Percentiles rank a stretch among this genome's conserved stretches.
Conservation (phyloP, 2,329 filamentous ascomycete species). For the Alternaria infectoria region DNA sequence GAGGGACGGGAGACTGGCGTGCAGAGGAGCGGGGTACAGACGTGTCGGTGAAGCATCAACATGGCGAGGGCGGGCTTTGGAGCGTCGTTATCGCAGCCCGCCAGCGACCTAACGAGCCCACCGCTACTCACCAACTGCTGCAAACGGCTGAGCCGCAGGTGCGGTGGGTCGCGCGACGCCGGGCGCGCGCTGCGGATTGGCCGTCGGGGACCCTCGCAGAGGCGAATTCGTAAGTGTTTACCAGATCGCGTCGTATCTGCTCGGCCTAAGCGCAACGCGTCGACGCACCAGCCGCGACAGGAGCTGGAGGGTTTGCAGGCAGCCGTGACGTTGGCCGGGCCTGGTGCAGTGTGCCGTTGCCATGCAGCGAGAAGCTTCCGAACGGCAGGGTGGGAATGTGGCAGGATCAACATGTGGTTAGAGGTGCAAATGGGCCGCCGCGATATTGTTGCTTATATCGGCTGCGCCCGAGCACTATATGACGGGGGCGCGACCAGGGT, state of each 20-base stretch:
- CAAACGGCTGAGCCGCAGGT: slow-evolving; percentile 41
- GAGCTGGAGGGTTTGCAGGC: slow-evolving; percentile 14
- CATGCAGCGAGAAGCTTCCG: slow-evolving; percentile 31
- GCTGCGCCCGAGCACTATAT: slow-evolving; percentile 19
- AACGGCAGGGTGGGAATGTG: slow-evolving; percentile 18
- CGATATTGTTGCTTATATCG: slow-evolving; percentile 18
- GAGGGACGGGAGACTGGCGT: background rate
- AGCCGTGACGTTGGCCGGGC: slow-evolving; percentile 23
- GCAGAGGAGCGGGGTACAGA: slow-evolving; percentile 31
- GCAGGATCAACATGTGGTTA: slow-evolving; percentile 12
- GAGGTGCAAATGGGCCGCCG: slow-evolving; percentile 11
- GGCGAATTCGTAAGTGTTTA: slow-evolving; percentile 23
- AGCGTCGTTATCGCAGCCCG: slow-evolving; percentile 34
- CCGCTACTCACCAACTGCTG: slow-evolving; percentile 33
- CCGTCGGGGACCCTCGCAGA: background rate
- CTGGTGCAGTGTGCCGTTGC: slow-evolving; percentile 31
- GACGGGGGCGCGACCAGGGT: slow-evolving; percentile 15
- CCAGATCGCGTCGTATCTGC: slow-evolving; percentile 27
- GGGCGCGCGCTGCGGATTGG: slow-evolving; percentile 22
- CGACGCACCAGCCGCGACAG: slow-evolving; percentile 10
- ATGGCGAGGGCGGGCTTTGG: slow-evolving; percentile 8
- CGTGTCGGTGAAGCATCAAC: slow-evolving; percentile 33
- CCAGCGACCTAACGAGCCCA: slow-evolving; percentile 25
- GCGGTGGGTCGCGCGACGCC: slow-evolving; percentile 18
- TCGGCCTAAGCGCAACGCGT: slow-evolving; percentile 29